Evolutionary conservation across 2,329 filamentous ascomycete genomes (phyloP), one percentile per base, ranked within the genome.

Genomic region (Dothideomycetes sp.): DNA sequence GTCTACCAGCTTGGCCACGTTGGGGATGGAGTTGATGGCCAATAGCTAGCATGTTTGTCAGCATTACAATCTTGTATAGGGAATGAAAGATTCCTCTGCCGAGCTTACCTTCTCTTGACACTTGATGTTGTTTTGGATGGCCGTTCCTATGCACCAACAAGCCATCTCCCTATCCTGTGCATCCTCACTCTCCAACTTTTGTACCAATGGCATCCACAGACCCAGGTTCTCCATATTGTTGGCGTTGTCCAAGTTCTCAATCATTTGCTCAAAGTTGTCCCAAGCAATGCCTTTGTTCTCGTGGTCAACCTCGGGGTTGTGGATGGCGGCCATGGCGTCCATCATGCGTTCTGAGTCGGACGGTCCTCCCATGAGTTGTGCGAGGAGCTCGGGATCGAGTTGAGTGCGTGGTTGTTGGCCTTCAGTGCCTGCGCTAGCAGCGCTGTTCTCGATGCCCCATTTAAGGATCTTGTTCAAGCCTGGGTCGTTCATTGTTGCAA

Each of bases 311-410:
- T 81, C 72, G 7, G 65, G 50, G 13, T 78, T 76, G 8, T 70
- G 73, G 56, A 95, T 81, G 43, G 83, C 77, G 19, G 73, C 72
- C 78, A 98, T 94, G 48, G 83, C 73, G 38, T 82, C 77, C 53
- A 77, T 78, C 91, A 98, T 96, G 39, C 93, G 74, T 46, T 96
- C 86, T 16, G 91, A 87, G 48, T 98, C 89, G 2, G 82, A 86
- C 29, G 84, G 84, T 0, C 83, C 86, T 62, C 87, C 87, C 56
- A 93, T 73, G 41, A 95, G 71, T 11, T 82, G 71, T 30, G 76
- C 75, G 45, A 95, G 71, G 44, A 81, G 71, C 43, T 86, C 78
- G 12, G 82, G 72, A 54, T 79, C 79, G 49, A 91, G 70, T 27
- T 42, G 40, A 23, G 40, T 42, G 31, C 40, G 40, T 25, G 40